phyloP scores from a whole-genome alignment of 2,329 filamentous ascomycete species.

The Pseudophaeomoniella oleicola region DNA sequence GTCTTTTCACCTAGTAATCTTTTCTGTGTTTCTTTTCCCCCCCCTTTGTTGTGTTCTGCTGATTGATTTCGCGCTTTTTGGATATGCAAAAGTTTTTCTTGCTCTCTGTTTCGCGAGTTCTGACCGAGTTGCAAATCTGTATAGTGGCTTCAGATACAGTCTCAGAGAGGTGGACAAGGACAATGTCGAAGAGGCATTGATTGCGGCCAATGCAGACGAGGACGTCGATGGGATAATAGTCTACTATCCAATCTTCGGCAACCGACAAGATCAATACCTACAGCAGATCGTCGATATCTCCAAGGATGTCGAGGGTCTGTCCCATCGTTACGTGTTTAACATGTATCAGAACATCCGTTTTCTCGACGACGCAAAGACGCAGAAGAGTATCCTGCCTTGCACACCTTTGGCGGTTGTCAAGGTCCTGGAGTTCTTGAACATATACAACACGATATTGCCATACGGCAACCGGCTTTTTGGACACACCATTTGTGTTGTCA shows the following conservation, averaged over 20 bases:
- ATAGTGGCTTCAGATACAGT: slow-evolving; percentile 77
- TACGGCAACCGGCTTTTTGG: slow-evolving; percentile 89
- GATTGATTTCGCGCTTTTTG: not conserved
- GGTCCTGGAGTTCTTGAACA: slow-evolving; percentile 86
- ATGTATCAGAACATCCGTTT: slow-evolving; percentile 99
- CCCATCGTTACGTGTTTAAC: slow-evolving; percentile 91
- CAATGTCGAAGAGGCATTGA: slow-evolving; percentile 74
- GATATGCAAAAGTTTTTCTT: not conserved
- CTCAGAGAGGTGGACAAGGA: slow-evolving; percentile 76
- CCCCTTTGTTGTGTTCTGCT: slow-evolving; percentile 1
- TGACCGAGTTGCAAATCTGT: slow-evolving; percentile 3
- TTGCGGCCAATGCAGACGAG: slow-evolving; percentile 67
- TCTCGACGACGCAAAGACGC: slow-evolving; percentile 63
- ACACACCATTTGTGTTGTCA: slow-evolving; percentile 90
- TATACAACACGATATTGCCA: slow-evolving; percentile 89
- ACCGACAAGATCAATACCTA: slow-evolving; percentile 80
- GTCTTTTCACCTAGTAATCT: slow-evolving; percentile 4
- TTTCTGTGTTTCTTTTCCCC: slow-evolving; percentile 12
- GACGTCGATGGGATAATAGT: slow-evolving; percentile 81
- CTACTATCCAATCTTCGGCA: slow-evolving; percentile 96
- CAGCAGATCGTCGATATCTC: slow-evolving; percentile 80
- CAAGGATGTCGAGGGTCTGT: slow-evolving; percentile 93
- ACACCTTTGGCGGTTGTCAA: slow-evolving; percentile 94
- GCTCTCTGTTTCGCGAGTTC: not conserved
- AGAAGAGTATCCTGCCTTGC: slow-evolving; percentile 89